Conservation (phyloP, 106 monocot genomes). For the Apostasia shenzhenica region DNA sequence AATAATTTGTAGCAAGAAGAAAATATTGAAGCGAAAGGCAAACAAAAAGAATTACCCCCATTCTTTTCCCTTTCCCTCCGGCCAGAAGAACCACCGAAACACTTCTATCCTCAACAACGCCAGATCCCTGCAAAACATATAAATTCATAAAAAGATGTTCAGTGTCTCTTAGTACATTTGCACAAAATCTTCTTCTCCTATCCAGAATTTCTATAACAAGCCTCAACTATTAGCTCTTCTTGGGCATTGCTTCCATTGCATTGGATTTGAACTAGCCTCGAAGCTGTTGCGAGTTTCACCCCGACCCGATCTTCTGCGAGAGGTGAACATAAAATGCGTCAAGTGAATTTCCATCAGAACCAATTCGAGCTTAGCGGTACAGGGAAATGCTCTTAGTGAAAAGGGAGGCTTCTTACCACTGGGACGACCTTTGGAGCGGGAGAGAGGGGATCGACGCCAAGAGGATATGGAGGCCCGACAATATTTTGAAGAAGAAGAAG, state of each 20-base stretch:
- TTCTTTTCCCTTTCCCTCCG: slow-evolving; percentile 83
- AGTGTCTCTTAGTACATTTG: neutral
- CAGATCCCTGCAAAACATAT: slow-evolving; percentile 21
- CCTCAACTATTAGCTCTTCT: neutral
- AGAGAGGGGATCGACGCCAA: neutral
- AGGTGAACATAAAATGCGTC: neutral
- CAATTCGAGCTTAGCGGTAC: neutral
- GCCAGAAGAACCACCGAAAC: slow-evolving; percentile 89
- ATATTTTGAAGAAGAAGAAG: neutral
- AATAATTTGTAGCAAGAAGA: too few relatives aligned
- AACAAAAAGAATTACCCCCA: slow-evolving; percentile 64
- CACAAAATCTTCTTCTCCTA: neutral
- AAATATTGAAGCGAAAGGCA: neutral
- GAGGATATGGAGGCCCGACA: neutral
- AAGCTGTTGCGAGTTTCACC: neutral
- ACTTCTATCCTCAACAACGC: slow-evolving; percentile 65
- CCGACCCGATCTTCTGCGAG: neutral
- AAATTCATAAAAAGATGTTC: neutral
- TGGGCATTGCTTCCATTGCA: slow-evolving; percentile 2
- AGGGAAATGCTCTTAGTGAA: neutral
- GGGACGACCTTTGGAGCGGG: neutral
- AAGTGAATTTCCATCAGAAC: neutral
- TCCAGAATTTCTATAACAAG: neutral
- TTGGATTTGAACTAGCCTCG: neutral
- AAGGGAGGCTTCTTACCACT: neutral